Percentiles rank a stretch among this genome's conserved stretches.
phyloP scores from a whole-genome alignment of 495 filamentous ascomycete species.

The Xylaria sp. region DNA sequence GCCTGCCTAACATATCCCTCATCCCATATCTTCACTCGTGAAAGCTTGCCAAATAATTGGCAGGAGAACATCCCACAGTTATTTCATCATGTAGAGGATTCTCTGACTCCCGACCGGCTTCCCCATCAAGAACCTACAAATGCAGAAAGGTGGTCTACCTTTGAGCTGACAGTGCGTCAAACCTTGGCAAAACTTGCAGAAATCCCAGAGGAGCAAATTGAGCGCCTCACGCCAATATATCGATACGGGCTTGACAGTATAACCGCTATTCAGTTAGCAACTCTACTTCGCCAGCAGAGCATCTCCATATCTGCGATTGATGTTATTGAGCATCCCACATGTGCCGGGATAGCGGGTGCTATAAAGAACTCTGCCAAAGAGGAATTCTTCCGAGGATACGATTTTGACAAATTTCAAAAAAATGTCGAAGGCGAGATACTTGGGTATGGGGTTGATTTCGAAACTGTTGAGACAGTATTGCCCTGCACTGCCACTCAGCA shows the following conservation, averaged over 20 bases:
- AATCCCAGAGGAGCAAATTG: slow-evolving; percentile 60
- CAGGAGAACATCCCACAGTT: slow-evolving; percentile 28
- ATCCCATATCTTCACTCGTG: slow-evolving; percentile 33
- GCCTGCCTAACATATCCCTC: slow-evolving; percentile 42
- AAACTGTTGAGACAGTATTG: slow-evolving; percentile 52
- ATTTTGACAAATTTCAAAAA: slow-evolving; percentile 47
- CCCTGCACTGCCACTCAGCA: slow-evolving; percentile 71
- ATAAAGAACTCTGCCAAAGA: neutral
- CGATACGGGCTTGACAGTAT: slow-evolving; percentile 89
- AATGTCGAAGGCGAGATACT: slow-evolving; percentile 38
- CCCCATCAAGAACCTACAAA: neutral
- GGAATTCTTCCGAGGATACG: slow-evolving; percentile 49
- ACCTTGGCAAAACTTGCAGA: slow-evolving; percentile 64
- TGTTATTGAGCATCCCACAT: slow-evolving; percentile 69
- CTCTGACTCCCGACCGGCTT: neutral
- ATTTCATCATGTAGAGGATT: slow-evolving; percentile 4
- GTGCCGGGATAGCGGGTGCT: slow-evolving; percentile 53
- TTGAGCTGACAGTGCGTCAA: slow-evolving; percentile 58
- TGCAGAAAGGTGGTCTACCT: slow-evolving; percentile 55
- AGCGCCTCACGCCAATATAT: slow-evolving; percentile 71
- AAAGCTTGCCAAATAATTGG: slow-evolving; percentile 29
- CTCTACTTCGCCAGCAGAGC: slow-evolving; percentile 63
- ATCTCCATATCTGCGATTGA: slow-evolving; percentile 67
- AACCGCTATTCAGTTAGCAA: slow-evolving; percentile 78
- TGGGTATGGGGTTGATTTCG: slow-evolving; percentile 7